Percentiles rank a stretch among this genome's conserved stretches.
phyloP scores from a whole-genome alignment of 345 rosid genomes.

The Hibiscus mutabilis region DNA sequence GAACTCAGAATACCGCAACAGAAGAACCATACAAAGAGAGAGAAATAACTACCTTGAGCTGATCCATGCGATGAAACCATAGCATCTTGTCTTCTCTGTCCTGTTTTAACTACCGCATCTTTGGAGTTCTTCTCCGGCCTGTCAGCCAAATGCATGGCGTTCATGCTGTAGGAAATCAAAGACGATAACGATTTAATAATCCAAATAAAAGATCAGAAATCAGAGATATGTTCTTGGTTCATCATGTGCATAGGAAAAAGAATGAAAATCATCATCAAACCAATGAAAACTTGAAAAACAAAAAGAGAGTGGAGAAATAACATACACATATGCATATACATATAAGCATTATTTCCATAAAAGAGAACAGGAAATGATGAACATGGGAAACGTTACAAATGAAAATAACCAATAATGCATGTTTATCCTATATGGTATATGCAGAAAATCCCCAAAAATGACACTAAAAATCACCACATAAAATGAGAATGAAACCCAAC shows the following conservation, averaged over 20 bases:
- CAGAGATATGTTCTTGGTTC: not conserved
- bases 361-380: not conserved
- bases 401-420: not conserved
- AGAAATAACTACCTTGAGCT: slow-evolving; percentile 37
- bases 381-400: not conserved
- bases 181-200: slow-evolving; percentile 3
- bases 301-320: not conserved
- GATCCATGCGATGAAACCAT: slow-evolving; percentile 42
- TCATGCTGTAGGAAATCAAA: slow-evolving; percentile 29
- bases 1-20: not conserved
- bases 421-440: not conserved
- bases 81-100: slow-evolving; percentile 23
- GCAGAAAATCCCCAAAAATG: not conserved
- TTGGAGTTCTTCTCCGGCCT: slow-evolving; percentile 20
- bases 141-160: slow-evolving; percentile 16
- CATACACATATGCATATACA: not conserved
- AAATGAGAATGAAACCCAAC: not conserved
- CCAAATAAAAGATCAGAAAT: not conserved
- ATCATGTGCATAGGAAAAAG: not conserved
- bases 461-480: not conserved
- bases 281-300: not conserved
- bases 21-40: slow-evolving; percentile 7
- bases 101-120: slow-evolving; percentile 17
- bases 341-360: not conserved
- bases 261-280: not conserved